Conservation (phyloP, 2,329 filamentous ascomycete genomes). For the Biscogniauxia marginata region DNA sequence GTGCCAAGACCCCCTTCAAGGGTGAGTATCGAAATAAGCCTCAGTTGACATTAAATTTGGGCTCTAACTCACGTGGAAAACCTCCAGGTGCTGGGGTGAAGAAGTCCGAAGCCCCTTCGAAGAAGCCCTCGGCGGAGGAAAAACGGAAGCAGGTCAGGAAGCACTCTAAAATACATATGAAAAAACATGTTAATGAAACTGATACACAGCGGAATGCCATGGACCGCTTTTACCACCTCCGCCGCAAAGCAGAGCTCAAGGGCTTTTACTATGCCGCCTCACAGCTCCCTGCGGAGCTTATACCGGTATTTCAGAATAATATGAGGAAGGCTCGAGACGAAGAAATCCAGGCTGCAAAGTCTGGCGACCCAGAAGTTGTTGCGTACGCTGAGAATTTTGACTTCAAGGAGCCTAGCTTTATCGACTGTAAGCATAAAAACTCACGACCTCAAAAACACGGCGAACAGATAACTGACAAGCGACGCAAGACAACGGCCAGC, state of each 20-base stretch:
- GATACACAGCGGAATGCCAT: background rate
- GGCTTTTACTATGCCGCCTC: background rate
- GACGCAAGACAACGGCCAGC: background rate
- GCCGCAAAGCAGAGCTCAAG: background rate
- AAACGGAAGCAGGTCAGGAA: background rate
- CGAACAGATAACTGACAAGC: background rate
- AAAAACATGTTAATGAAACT: background rate
- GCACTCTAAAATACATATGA: background rate
- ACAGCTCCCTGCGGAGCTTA: background rate
- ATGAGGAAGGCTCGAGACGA: background rate
- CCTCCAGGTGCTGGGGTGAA: background rate
- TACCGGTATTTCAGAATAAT: background rate
- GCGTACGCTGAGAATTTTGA: background rate
- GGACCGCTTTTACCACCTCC: background rate
- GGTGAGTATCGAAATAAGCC: background rate
- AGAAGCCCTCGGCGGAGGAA: background rate
- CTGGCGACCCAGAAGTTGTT: background rate
- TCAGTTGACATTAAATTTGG: background rate
- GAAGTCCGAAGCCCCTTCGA: background rate
- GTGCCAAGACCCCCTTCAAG: background rate
- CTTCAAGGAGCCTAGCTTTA: background rate
- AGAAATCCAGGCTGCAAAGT: background rate
- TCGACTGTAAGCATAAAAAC: background rate
- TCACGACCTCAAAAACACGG: background rate
- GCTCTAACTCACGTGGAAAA: background rate